Evolutionary conservation across 805 yeast genomes (phyloP).

Genomic region (Candida jianshihensis): DNA sequence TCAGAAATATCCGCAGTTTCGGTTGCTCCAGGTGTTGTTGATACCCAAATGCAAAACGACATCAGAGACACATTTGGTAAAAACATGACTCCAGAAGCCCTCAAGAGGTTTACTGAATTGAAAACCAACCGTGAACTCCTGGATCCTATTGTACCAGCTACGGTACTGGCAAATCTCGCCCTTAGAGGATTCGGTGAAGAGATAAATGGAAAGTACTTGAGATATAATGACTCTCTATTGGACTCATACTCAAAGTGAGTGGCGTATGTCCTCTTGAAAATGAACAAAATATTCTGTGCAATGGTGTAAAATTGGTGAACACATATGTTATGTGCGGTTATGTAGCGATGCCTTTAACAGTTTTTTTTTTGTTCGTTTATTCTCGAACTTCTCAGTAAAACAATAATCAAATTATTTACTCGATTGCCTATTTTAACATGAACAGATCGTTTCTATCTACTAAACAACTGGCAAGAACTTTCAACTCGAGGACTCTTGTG

Average conservation of each 20-base stretch:
- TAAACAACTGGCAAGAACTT: not conserved
- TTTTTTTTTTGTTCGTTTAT: too few species aligned
- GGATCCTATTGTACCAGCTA: conserved; percentile 67
- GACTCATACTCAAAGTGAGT: not conserved
- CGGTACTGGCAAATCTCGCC: conserved; percentile 60
- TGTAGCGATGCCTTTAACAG: not conserved
- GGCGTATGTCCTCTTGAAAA: not conserved
- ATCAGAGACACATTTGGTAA: conserved; percentile 60
- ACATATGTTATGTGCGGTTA: too few species aligned
- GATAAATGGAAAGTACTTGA: conserved; percentile 60
- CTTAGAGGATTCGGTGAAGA: conserved; percentile 46
- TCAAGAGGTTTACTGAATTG: conserved; percentile 57
- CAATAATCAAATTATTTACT: too few species aligned
- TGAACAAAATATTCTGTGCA: too few species aligned
- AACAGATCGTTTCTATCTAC: conserved; percentile 1
- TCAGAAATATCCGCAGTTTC: conserved; percentile 52
- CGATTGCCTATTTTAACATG: not conserved
- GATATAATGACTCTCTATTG: conserved; percentile 44
- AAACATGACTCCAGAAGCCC: conserved; percentile 54
- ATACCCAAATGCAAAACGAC: conserved; percentile 79
- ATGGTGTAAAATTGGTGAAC: too few species aligned
- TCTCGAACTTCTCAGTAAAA: too few species aligned
- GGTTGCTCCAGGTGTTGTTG: conserved; percentile 93
- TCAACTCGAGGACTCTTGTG: not conserved
- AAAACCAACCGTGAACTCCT: conserved; percentile 51